These are phyloP conservation scores for Cladosporium sp. DNA, from an alignment of 2,329 filamentous ascomycete species.

Conservation along the genomic window DNA sequence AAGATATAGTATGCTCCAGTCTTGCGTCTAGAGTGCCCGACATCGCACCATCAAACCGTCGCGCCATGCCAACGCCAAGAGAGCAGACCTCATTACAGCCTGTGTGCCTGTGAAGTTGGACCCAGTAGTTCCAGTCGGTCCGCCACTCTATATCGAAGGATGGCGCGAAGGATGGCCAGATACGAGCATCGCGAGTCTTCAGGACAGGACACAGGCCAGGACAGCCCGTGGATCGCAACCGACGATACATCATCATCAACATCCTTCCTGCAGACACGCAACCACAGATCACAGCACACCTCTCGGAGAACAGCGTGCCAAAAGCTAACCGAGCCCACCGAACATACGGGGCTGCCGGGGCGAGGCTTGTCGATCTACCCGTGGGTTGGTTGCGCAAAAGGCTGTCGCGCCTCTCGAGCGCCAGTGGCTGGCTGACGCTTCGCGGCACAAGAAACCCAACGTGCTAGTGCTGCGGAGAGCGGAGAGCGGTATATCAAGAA, in stretches of 20 bases:
- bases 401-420: slow-evolving; percentile 4
- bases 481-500: too few relatives aligned
- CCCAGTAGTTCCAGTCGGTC: neutral
- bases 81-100: neutral
- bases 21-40: neutral
- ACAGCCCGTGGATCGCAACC: neutral
- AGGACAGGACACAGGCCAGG: neutral
- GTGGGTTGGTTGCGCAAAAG: slow-evolving; percentile 2
- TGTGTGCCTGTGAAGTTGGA: neutral
- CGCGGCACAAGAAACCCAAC: neutral
- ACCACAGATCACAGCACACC: slow-evolving; percentile 1
- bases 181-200: slow-evolving; percentile 7
- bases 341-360: slow-evolving; percentile 10
- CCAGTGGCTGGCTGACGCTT: slow-evolving; percentile 17
- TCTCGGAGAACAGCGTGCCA: neutral
- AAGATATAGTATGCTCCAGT: neutral
- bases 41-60: neutral
- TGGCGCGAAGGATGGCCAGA: slow-evolving; percentile 11
- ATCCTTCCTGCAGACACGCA: neutral
- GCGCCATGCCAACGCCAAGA: neutral
- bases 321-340: neutral
- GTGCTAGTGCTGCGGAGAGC: neutral
- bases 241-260: neutral
- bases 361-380: slow-evolving; percentile 13
- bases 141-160: slow-evolving; percentile 4